Evolutionary conservation across 1,139 yeast species (phyloP).

Genomic region (Kluyveromyces sp.): DNA sequence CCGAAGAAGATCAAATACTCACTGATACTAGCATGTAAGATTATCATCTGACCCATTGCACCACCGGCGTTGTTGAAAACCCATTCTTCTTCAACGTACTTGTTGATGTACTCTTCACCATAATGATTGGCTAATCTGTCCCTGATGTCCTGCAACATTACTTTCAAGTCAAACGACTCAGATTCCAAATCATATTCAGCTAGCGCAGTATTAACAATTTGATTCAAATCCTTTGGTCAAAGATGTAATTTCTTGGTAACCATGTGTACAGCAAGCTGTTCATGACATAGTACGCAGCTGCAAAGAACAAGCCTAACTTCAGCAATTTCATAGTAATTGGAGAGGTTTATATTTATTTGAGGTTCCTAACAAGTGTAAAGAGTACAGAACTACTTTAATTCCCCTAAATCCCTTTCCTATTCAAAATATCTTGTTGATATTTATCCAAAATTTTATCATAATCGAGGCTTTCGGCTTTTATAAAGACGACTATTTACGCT

Average conservation of each 20-base stretch:
- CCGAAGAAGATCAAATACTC: conserved; percentile 91
- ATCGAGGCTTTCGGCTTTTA: too few species aligned
- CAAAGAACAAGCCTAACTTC: conserved; percentile 13
- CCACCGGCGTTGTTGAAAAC: conserved; percentile 97
- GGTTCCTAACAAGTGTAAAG: too few species aligned
- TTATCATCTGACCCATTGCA: conserved; percentile 97
- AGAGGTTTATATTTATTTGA: neutral
- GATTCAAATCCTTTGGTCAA: conserved; percentile 40
- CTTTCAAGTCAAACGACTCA: conserved; percentile 16
- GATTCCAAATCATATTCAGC: conserved; percentile 38
- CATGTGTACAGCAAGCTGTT: conserved; percentile 47
- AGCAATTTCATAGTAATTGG: conserved; percentile 25
- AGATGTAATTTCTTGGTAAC: conserved; percentile 60
- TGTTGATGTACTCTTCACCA: conserved; percentile 60
- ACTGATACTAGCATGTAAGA: conserved; percentile 89
- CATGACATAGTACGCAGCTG: conserved; percentile 23
- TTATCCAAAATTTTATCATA: too few species aligned
- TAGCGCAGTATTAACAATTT: conserved; percentile 44
- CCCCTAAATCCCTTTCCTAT: too few species aligned
- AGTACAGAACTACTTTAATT: too few species aligned
- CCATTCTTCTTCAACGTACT: conserved; percentile 74
- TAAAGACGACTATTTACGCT: too few species aligned
- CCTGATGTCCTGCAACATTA: conserved; percentile 50
- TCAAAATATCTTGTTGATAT: too few species aligned
- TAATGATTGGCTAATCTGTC: conserved; percentile 53